Conservation (phyloP, 2,329 filamentous ascomycete species). For the Ploettnerulaceae sp. region DNA sequence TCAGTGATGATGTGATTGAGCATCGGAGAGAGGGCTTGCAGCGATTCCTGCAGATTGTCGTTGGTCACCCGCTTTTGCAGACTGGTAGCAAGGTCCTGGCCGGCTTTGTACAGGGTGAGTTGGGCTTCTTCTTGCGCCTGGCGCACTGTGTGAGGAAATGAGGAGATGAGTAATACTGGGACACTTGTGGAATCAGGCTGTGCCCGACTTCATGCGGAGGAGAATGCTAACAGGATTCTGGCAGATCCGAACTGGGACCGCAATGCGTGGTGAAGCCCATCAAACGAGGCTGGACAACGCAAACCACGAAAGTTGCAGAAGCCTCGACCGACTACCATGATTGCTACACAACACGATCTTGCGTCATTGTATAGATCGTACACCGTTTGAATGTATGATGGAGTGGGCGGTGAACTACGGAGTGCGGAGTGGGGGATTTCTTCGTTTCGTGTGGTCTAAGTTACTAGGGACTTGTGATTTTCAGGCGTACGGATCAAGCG, state of each 20-base stretch:
- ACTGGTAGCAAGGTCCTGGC: constrained; percentile 96
- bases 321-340: constrained; percentile 31
- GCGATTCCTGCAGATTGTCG: constrained; percentile 95
- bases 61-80: constrained; percentile 92
- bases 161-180: background rate
- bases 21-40: constrained; percentile 86
- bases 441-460: constrained; percentile 19
- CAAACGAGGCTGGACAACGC: constrained; percentile 24
- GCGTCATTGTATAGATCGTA: constrained; percentile 23
- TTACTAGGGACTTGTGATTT: constrained; percentile 9
- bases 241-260: constrained; percentile 85
- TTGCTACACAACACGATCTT: constrained; percentile 25
- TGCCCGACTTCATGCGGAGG: background rate
- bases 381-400: constrained; percentile 24
- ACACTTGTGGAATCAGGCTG: background rate
- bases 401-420: constrained; percentile 1
- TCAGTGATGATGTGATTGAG: constrained; percentile 98
- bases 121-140: constrained; percentile 1
- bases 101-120: constrained; percentile 89
- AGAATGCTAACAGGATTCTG: background rate
- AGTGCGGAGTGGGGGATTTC: constrained; percentile 4
- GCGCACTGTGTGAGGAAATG: too few species aligned
- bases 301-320: constrained; percentile 43
- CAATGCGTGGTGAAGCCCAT: constrained; percentile 67
- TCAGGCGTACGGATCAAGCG: constrained; percentile 19